A percentile compares a stretch with the other conserved stretches of the same genome.
These are phyloP conservation scores for Alternaria metachromatica DNA, from an alignment of 2,329 filamentous ascomycete species.

Conservation along the genomic window DNA sequence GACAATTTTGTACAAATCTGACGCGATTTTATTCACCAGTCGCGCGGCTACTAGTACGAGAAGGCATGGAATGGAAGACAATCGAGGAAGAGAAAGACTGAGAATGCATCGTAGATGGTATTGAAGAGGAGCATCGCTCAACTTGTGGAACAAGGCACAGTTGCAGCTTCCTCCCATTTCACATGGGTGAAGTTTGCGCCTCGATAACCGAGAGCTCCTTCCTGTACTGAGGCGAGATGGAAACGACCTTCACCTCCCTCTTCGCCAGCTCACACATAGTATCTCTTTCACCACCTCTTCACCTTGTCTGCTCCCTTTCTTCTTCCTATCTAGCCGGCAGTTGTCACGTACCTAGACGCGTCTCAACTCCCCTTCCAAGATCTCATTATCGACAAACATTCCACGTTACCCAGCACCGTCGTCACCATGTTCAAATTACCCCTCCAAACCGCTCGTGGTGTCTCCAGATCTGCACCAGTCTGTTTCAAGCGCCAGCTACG, in stretches of 20 bases:
- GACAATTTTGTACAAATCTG: rapidly evolving
- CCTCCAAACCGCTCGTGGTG: neutral
- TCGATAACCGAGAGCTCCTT: neutral
- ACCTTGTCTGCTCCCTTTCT: neutral
- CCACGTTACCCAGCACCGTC: neutral
- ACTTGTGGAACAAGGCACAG: neutral
- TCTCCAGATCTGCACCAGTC: neutral
- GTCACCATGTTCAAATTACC: slow-evolving; percentile 4
- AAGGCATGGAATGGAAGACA: neutral
- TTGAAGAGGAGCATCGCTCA: neutral
- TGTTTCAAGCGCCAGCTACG: neutral
- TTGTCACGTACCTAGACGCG: neutral
- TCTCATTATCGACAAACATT: neutral
- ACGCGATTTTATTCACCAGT: neutral
- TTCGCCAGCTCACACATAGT: neutral
- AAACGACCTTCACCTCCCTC: neutral
- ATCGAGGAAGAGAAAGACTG: neutral
- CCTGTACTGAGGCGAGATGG: neutral
- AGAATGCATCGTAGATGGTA: neutral
- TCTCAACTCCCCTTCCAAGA: neutral
- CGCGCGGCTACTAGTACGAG: neutral
- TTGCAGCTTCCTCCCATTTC: neutral
- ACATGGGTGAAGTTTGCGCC: neutral
- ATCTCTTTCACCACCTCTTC: neutral
- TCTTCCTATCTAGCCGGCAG: neutral